Evolutionary conservation across 352 stramenopile genomes (phyloP), one percentile per base, ranked within the genome.

Genomic region (Phytophthora brassicae): DNA sequence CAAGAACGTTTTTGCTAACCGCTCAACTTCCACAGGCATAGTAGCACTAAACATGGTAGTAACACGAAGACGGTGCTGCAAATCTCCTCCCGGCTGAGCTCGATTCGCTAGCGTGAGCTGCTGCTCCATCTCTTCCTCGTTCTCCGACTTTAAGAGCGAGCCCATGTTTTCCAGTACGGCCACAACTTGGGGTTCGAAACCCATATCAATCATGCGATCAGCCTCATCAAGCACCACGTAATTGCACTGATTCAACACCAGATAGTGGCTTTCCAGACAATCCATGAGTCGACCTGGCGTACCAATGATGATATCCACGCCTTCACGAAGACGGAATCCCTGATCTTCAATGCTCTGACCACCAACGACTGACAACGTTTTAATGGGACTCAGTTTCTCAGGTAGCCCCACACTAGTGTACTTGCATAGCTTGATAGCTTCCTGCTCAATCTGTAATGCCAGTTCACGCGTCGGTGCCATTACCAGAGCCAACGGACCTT

Each of bases 201-300:
- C 97, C 86, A 94, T 94, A 58, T 98, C 92, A 66, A 99, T 97
- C 94, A 98, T 98, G 14, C 94, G 81, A 88, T 99, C 98, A 4
- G 96, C 97, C 77, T 99, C 98, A 79, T 99, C 98, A 44, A 99
- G 60, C 7, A 99, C 96, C 43, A 99, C 91, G 68, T 99, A 99
- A 63, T 97, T 98, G 66, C 97, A 99, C 79, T 99, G 97, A 74
- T 99, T 99, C 16, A 99, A 75, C 46, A 99, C 96, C 38, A 99
- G 64, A 70, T 99, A 99, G 44, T 97, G 89, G 71, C 92, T 98
- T 66, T 99, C 94, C 23, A 99, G 70, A 74, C 91, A 99, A 65
- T 99, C 97, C 71, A 97, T 97, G 3, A 99, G 90, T 47, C 98
- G 90, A 51, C 98, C 98, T 2, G 98, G 98, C 5, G 98, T 99